A percentile compares a stretch with the other conserved stretches of the same genome.
These are phyloP conservation scores for Adenanthera pavonina DNA, from an alignment of 306 rosid genomes.

Conservation along the genomic window DNA sequence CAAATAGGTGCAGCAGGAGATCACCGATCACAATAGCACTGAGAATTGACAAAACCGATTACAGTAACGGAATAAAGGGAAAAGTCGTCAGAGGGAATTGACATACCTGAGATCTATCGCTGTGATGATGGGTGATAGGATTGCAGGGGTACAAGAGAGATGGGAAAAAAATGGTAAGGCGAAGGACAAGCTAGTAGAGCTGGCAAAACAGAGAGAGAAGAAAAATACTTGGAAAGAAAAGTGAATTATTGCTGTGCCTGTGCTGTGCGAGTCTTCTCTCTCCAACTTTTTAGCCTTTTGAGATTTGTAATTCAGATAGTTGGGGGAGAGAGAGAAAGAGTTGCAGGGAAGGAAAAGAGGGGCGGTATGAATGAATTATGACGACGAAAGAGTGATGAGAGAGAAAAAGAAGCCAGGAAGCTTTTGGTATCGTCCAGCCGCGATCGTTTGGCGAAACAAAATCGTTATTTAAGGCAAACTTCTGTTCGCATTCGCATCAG, in stretches of 20 bases:
- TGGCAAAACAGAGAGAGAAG: constrained; percentile 76
- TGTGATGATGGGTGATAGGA: constrained; percentile 40
- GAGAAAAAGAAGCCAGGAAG: not conserved
- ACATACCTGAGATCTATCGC: constrained; percentile 72
- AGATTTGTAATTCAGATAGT: constrained; percentile 63
- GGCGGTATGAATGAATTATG: constrained; percentile 52
- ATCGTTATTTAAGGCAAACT: constrained; percentile 70
- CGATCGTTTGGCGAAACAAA: constrained; percentile 30
- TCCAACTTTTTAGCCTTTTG: constrained; percentile 82
- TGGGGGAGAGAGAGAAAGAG: constrained; percentile 29
- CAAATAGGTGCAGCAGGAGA: constrained; percentile 37
- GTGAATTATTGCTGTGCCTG: constrained; percentile 82
- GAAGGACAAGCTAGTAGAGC: constrained; percentile 71
- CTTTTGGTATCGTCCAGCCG: not conserved
- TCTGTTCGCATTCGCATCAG: constrained; percentile 61
- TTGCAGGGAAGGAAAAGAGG: constrained; percentile 45
- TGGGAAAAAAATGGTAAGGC: constrained; percentile 42
- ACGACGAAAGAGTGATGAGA: constrained; percentile 43
- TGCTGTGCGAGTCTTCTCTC: constrained; percentile 61
- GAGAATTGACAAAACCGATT: constrained; percentile 39
- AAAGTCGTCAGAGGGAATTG: constrained; percentile 35
- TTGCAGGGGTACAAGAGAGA: constrained; percentile 34
- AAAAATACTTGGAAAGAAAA: constrained; percentile 58
- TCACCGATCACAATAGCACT: constrained; percentile 34
- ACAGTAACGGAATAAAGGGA: not conserved